These are phyloP conservation scores for Aphanomyces euteiches DNA, from an alignment of 352 stramenopile genomes.

Conservation along the genomic window DNA sequence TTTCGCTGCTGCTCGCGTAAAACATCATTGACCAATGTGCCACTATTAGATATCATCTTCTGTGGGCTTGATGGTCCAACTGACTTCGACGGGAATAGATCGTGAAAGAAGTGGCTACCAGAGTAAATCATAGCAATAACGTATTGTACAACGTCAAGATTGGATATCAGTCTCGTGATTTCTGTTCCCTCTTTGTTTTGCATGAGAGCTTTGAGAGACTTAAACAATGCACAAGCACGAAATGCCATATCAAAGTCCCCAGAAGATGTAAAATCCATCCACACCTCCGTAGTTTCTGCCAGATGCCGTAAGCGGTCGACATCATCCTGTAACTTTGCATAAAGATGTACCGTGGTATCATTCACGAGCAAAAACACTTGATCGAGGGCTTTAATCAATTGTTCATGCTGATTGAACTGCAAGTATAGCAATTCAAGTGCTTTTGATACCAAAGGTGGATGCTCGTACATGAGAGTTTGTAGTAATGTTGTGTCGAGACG, in stretches of 20 bases:
- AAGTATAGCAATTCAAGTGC: slow-evolving; percentile 62
- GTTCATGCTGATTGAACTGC: slow-evolving; percentile 71
- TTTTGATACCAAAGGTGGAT: slow-evolving; percentile 67
- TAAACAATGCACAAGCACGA: slow-evolving; percentile 44
- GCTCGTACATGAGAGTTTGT: slow-evolving; percentile 81
- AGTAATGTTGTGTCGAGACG: slow-evolving; percentile 58
- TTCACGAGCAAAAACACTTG: slow-evolving; percentile 61
- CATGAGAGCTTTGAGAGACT: slow-evolving; percentile 44
- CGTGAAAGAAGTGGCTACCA: slow-evolving; percentile 67
- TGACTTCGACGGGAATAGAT: slow-evolving; percentile 37
- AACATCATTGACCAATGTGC: slow-evolving; percentile 31
- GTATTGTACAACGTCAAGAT: slow-evolving; percentile 53
- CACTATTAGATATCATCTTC: background rate
- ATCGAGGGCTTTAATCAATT: slow-evolving; percentile 59
- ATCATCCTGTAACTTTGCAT: slow-evolving; percentile 66
- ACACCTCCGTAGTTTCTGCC: slow-evolving; percentile 73
- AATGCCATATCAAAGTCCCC: slow-evolving; percentile 65
- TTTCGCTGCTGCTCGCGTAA: slow-evolving; percentile 47
- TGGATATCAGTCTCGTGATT: slow-evolving; percentile 53
- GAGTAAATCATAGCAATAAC: slow-evolving; percentile 63
- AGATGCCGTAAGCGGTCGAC: slow-evolving; percentile 57
- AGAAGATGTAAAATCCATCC: slow-evolving; percentile 74
- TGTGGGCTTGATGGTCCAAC: background rate
- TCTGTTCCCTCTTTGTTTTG: slow-evolving; percentile 35
- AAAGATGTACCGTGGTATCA: slow-evolving; percentile 61